Conservation (phyloP, 352 stramenopile genomes). For the Phytophthora vignae region DNA sequence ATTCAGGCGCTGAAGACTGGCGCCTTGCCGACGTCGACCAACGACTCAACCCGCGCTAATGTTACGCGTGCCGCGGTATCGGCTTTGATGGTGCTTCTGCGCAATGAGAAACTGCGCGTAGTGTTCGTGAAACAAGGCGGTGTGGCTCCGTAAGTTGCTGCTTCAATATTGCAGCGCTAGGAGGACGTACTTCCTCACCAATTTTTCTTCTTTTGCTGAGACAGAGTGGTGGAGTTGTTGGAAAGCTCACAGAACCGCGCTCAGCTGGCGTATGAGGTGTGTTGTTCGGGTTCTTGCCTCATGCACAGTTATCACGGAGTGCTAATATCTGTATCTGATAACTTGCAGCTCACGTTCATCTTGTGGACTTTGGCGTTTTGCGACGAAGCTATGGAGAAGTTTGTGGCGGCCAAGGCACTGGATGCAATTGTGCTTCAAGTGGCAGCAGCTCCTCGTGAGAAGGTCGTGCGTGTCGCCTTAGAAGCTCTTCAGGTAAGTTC, state of each 20-base stretch:
- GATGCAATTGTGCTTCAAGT: conserved; percentile 84
- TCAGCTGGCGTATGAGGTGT: conserved; percentile 95
- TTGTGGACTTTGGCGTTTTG: conserved; percentile 97
- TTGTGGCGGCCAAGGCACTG: conserved; percentile 70
- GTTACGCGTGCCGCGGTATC: conserved; percentile 89
- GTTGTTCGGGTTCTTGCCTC: neutral
- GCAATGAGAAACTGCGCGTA: conserved; percentile 86
- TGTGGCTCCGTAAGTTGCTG: conserved; percentile 84
- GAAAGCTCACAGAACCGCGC: conserved; percentile 85
- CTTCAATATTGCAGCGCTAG: neutral
- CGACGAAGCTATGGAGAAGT: conserved; percentile 83
- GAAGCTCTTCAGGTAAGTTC: conserved; percentile 86
- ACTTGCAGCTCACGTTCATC: conserved; percentile 93
- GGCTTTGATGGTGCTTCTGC: conserved; percentile 93
- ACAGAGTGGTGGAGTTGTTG: conserved; percentile 75
- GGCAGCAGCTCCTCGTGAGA: conserved; percentile 95
- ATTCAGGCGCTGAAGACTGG: conserved; percentile 80
- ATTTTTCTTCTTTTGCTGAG: conserved; percentile 2
- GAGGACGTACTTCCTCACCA: conserved; percentile 6
- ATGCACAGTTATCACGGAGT: neutral
- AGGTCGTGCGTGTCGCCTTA: conserved; percentile 96
- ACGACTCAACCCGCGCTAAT: conserved; percentile 75
- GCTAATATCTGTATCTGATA: neutral
- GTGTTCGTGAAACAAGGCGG: conserved; percentile 93
- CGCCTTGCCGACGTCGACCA: conserved; percentile 54